Evolutionary conservation across 2,329 filamentous ascomycete genomes (phyloP), one percentile per base, ranked within the genome.

Genomic region (Madurella fahalii): DNA sequence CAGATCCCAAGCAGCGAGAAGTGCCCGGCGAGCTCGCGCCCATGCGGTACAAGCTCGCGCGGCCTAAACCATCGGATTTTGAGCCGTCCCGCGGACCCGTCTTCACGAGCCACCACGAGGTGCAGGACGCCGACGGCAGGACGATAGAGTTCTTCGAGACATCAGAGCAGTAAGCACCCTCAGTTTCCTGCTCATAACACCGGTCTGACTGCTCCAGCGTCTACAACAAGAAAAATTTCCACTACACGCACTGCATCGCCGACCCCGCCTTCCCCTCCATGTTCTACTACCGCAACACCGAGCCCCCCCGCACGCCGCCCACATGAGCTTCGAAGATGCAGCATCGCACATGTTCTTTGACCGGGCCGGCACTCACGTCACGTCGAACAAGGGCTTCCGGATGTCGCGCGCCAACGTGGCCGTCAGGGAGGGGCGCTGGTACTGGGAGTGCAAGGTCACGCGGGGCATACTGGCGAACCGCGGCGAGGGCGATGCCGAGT

Each of bases 311-410:
- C 92, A 89, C 65, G 84, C 86, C 32, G 82, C 94, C 4, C 86
- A 91, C 53, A 86, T 99, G 69, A 95, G 88, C 73, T 95, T 94
- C 67, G 93, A 97, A 69, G 94, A 99, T 71, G 87, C 89, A 34
- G 89, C 93, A 34, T 84, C 86, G 9, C 88, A 89, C 68, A 89
- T 96, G 68, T 88, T 87, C 66, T 90, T 96, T 67, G 87, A 91
- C 65, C 82, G 83, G 58, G 80, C 83, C 39, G 91, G 86, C 8
- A 82, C 81, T 17, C 84, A 90, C 47, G 83, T 96, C 50, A 95
- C 89, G 0, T 95, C 94, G 13, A 86, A 93, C 62, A 95, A 95
- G 71, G 92, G 94, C 9, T 96, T 94, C 79, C 83, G 95, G 56
- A 94, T 93, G 78, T 87, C 89, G 2, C 84, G 93, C 40, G 91